phyloP scores from a whole-genome alignment of 148 eudicot species.

The Diospyros kaki region DNA sequence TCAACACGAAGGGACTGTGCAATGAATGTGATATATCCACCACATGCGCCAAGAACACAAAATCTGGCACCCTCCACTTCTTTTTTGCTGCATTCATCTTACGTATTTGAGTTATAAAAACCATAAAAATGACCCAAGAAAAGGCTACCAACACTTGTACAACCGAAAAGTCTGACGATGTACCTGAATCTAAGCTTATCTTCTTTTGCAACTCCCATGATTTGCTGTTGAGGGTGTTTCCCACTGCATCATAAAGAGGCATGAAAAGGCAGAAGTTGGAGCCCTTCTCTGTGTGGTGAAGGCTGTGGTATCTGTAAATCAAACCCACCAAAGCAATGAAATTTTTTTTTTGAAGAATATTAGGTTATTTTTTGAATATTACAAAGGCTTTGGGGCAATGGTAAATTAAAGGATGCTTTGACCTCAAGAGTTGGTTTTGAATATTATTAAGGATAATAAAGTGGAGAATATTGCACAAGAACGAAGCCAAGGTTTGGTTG shows the following conservation, averaged over 20 bases:
- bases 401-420: too few relatives aligned
- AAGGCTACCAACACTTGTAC: too few relatives aligned
- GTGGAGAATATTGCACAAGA: too few relatives aligned
- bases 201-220: constrained; percentile 73
- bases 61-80: constrained; percentile 54
- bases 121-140: too few relatives aligned
- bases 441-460: too few relatives aligned
- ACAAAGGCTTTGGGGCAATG: too few relatives aligned
- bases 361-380: background rate
- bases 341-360: background rate
- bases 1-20: constrained; percentile 49
- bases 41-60: constrained; percentile 75
- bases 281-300: constrained; percentile 62
- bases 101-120: too few relatives aligned
- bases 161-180: too few relatives aligned
- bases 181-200: constrained; percentile 48
- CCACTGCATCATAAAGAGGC: constrained; percentile 74
- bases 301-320: constrained; percentile 64
- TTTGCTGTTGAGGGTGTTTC: constrained; percentile 61
- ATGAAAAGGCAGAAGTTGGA: constrained; percentile 81
- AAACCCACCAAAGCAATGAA: constrained; percentile 2
- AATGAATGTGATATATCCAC: constrained; percentile 53
- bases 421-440: too few relatives aligned
- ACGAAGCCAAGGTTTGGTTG: too few relatives aligned
- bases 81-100: constrained; percentile 28